These are phyloP conservation scores for Fusarium temperatum DNA, from an alignment of 2,329 filamentous ascomycete genomes.

Conservation along the genomic window DNA sequence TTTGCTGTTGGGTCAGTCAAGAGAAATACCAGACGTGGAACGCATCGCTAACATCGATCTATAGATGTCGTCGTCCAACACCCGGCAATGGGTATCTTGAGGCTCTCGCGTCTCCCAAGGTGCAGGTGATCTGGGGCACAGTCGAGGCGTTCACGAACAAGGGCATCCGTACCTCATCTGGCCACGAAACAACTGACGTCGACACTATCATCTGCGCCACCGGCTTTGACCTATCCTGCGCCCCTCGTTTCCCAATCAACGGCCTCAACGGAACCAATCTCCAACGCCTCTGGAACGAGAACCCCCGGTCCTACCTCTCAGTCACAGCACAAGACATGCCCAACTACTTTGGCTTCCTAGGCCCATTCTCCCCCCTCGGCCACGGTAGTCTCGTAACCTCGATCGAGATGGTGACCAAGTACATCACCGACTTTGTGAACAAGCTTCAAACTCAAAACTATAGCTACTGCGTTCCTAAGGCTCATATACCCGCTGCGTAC, in stretches of 20 bases:
- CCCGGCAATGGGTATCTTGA: neutral
- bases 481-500: neutral
- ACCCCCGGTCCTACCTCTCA: neutral
- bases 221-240: neutral
- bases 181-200: neutral
- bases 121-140: neutral
- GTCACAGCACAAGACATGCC: neutral
- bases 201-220: neutral
- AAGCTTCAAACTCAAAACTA: neutral
- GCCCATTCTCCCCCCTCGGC: neutral
- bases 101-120: neutral
- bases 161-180: neutral
- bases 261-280: neutral
- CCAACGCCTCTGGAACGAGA: neutral
- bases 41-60: fast-evolving
- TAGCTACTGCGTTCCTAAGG: neutral
- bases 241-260: neutral
- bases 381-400: neutral
- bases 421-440: neutral
- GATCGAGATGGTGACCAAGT: neutral
- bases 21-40: neutral
- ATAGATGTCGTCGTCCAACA: neutral
- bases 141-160: neutral
- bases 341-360: neutral
- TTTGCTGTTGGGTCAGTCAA: neutral